Base-by-base conservation (phyloP, 768 basidiomycete species). In the Tricholoma terreum region DNA sequence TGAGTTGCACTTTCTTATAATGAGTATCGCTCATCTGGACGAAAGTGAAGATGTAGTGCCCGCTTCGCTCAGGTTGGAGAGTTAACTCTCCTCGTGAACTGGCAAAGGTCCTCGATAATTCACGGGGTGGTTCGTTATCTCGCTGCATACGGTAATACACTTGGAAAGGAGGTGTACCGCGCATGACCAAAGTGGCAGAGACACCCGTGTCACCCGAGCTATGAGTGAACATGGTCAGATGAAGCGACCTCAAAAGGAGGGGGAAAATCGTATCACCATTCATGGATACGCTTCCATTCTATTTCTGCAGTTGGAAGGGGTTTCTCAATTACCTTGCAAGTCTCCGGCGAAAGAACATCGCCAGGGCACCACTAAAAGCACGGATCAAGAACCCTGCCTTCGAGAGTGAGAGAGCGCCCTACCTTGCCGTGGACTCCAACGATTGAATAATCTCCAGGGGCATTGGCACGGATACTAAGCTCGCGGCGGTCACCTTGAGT, bases 191-290 rank as follows among this genome's bases (percentile, higher is more conserved):
- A 3, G 89, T 85, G 2, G 91, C 94, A 11, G 87, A 87, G 48
- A 96, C 91, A 7, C 96, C 95, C 15, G 90, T 94, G 64, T 97
- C 95, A 1, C 92, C 90, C 50, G 92, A 92, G 69, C 90, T 93
- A 61, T 33, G 43, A 53, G 36, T 40, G 40, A 57, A 49, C 54
- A 45, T 31, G n/a, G 15, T 49, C 27, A 49, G 46, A 49, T 15
- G 59, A 21, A 40, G 40, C 34, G n/a, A 49, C 30, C 19, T 30
- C 15, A 35, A 40, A 14, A 46, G 51, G 3, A 56, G 33, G 52
- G 5, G 19, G 12, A 48, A 21, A 51, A 52, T 35, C 24, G 22
- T 36, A 38, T 21, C 76, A 92, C 94, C 94, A 94, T 76, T 95
- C 93, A 59, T 94, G 91, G 57, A 95, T 89, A 50, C 86, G 86